Base-by-base conservation (phyloP, 768 basidiomycete species). In the Hericium coralloides region DNA sequence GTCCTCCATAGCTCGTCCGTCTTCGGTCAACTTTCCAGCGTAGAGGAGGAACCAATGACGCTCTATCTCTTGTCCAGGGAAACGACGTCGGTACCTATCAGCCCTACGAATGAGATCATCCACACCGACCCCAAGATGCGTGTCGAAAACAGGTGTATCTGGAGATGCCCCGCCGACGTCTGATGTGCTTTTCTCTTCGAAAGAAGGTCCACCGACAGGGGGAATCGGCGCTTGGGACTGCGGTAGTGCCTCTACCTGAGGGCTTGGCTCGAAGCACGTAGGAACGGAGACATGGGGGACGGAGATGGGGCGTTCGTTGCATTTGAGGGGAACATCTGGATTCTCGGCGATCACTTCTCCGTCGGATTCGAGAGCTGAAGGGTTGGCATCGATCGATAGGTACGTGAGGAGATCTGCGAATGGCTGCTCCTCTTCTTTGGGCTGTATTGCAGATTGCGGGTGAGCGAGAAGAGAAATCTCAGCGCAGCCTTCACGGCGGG, bases 11-110 rank as follows among this genome's bases (percentile, higher is more conserved):
- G 79, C 73, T 63, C 82, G 78, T 7, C 86, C 87, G 38, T 73
- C 72, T 17, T 70, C 67, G 8, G 85, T 80, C 38, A 89, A 69
- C 61, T 82, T 82, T 31, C 87, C 87, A 15, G 83, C 85, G 66
- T 85, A 89, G 26, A 76, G 77, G 48, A 81, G 74, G 51, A 89
- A 69, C 84, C 85, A 89, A 14, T 69, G 68, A 64, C 81, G 81
- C 65, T 85, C 82, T 57, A 86, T 79, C n/a, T 80, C 79, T 50
- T 71, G 66, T 22, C 78, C 79, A 56, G 81, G 79, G 60, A 85
- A 76, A 25, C 78, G 76, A 12, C 70, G 62, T 52, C 76, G 74
- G 65, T 81, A 86, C 37, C 76, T 74, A 47, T 76, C 75, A 41
- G 83, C 85, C 63, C 75, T 80, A 31, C 71, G 72, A 51, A 77